These are phyloP conservation scores for Nepenthes gracilis DNA, from an alignment of 148 eudicot species.

Conservation along the genomic window DNA sequence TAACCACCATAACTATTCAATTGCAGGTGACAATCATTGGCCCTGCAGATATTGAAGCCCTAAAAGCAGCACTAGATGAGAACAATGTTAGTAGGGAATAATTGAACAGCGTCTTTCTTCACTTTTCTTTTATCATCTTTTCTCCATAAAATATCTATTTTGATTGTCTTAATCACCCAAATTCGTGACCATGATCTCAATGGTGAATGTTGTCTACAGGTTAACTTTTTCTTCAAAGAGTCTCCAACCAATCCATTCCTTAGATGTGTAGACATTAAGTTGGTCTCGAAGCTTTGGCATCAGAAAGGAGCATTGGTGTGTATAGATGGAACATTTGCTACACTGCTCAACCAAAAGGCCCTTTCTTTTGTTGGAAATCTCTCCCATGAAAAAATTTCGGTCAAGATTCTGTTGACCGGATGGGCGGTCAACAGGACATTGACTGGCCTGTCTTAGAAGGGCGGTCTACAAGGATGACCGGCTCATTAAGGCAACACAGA, in stretches of 20 bases:
- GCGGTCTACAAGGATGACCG: no score
- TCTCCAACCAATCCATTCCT: slow-evolving; percentile 94
- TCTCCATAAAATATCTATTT: neutral
- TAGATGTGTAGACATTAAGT: slow-evolving; percentile 82
- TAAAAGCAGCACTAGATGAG: slow-evolving; percentile 54
- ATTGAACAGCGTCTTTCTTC: neutral
- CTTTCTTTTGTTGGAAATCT: slow-evolving; percentile 29
- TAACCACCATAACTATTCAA: no score
- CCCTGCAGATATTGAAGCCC: slow-evolving; percentile 70
- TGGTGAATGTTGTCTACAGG: slow-evolving; percentile 20
- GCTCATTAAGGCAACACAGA: no score
- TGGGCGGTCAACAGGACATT: no score
- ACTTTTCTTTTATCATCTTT: neutral
- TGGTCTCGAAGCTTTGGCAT: slow-evolving; percentile 83
- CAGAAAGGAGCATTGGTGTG: slow-evolving; percentile 75
- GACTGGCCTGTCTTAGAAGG: no score
- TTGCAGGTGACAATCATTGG: slow-evolving; percentile 81
- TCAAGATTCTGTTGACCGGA: no score
- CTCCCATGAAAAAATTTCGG: no score
- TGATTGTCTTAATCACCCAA: no score
- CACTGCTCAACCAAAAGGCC: slow-evolving; percentile 91
- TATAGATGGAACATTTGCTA: slow-evolving; percentile 90
- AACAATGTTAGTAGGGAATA: slow-evolving; percentile 38
- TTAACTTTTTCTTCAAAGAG: slow-evolving; percentile 40
- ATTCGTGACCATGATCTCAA: no score